These are phyloP conservation scores for Malania oleifera DNA, from an alignment of 164 flowering plant species.

Conservation along the genomic window DNA sequence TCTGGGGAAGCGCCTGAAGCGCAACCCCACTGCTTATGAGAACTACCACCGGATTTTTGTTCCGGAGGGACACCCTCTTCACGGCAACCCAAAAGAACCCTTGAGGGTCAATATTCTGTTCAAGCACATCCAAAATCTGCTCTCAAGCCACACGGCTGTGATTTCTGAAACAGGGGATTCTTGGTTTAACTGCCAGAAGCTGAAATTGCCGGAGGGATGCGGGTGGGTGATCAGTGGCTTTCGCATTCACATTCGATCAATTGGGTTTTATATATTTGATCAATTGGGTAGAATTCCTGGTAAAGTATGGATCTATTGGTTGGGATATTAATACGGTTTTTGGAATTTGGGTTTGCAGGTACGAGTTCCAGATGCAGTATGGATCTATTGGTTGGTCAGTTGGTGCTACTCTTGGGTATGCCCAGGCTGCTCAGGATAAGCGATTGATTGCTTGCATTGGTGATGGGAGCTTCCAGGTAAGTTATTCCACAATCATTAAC, in stretches of 20 bases:
- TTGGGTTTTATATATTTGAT: background rate
- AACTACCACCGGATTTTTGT: slow-evolving; percentile 68
- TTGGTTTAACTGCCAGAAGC: slow-evolving; percentile 89
- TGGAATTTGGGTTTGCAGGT: slow-evolving; percentile 33
- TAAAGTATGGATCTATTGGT: background rate
- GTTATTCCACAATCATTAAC: background rate
- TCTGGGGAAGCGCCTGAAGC: slow-evolving; percentile 52
- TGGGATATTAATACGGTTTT: background rate
- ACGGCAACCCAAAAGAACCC: slow-evolving; percentile 47
- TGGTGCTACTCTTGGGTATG: slow-evolving; percentile 91
- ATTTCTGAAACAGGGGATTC: slow-evolving; percentile 93
- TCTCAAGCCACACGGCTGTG: slow-evolving; percentile 56
- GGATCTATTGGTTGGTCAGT: slow-evolving; percentile 96
- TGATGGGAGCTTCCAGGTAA: slow-evolving; percentile 94
- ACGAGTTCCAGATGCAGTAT: slow-evolving; percentile 82
- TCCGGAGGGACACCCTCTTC: slow-evolving; percentile 58
- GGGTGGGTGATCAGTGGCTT: slow-evolving; percentile 44
- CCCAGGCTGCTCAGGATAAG: slow-evolving; percentile 67
- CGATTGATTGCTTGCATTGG: slow-evolving; percentile 85
- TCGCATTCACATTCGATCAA: too few species aligned
- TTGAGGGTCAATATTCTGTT: slow-evolving; percentile 76
- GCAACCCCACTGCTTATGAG: slow-evolving; percentile 57
- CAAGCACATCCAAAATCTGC: slow-evolving; percentile 70
- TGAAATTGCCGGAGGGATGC: slow-evolving; percentile 69
- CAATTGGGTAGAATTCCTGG: too few species aligned